phyloP scores from a whole-genome alignment of 805 yeast genomes.

The Ogataea parapolymorpha region DNA sequence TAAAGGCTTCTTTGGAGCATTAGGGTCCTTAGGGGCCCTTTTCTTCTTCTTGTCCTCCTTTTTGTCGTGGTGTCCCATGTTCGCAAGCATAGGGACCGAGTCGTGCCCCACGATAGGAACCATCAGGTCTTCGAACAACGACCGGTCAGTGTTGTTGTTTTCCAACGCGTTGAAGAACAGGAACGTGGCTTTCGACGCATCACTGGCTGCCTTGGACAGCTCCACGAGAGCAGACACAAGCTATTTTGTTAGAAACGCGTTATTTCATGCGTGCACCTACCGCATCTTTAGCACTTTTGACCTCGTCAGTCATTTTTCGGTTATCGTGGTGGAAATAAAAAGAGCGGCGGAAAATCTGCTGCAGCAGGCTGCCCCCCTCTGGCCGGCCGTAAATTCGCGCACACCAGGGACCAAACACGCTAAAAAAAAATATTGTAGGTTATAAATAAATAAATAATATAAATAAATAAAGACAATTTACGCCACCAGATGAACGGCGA shows the following conservation, averaged over 20 bases:
- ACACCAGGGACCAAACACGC: constrained; percentile 10
- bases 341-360: constrained; percentile 9
- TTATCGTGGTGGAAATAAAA: constrained; percentile 11
- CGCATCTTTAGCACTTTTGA: constrained; percentile 31
- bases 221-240: constrained; percentile 78
- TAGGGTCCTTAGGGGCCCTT: constrained; percentile 66
- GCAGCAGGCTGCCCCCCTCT: constrained; percentile 6
- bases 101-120: constrained; percentile 32
- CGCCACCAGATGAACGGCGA: constrained; percentile 4
- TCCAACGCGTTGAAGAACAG: constrained; percentile 65
- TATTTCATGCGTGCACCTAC: constrained; percentile 18
- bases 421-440: constrained; percentile 1
- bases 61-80: constrained; percentile 33
- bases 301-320: constrained; percentile 25
- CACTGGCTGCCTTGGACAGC: constrained; percentile 81
- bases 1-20: constrained; percentile 93
- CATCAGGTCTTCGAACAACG: constrained; percentile 23
- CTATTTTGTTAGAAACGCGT: constrained; percentile 33
- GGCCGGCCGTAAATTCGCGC: constrained; percentile 10
- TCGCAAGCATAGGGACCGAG: constrained; percentile 16
- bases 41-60: constrained; percentile 47
- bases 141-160: constrained; percentile 37
- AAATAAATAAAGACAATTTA: constrained; percentile 5
- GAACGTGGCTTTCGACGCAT: constrained; percentile 76
- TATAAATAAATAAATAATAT: neutral